These are phyloP conservation scores for Cenchrus fungigraminus DNA, from an alignment of 176 grass and related monocot genomes.

Conservation along the genomic window DNA sequence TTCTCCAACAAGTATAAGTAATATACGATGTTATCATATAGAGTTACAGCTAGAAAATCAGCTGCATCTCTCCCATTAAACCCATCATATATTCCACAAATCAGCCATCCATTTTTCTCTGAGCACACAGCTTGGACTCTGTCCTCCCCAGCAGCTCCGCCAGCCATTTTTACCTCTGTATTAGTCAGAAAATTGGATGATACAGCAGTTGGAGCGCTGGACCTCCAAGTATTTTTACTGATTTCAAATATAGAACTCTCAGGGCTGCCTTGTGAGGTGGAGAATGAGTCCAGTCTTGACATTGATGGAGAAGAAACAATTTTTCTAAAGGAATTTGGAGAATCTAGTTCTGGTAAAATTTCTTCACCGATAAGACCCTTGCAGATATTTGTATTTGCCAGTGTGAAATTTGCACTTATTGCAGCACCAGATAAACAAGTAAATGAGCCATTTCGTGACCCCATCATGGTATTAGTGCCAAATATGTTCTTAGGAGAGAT, in stretches of 20 bases:
- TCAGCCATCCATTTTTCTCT: conserved; percentile 95
- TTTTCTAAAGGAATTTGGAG: conserved; percentile 92
- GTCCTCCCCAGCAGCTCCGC: conserved; percentile 98
- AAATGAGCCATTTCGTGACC: conserved; percentile 77
- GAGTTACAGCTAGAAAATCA: conserved; percentile 91
- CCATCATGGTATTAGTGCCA: conserved; percentile 58
- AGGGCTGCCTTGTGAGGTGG: conserved; percentile 59
- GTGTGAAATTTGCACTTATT: conserved; percentile 94
- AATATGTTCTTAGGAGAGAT: conserved; percentile 47
- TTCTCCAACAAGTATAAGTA: conserved; percentile 80
- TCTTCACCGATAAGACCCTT: conserved; percentile 87
- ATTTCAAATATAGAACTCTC: conserved; percentile 63
- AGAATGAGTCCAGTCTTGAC: conserved; percentile 72
- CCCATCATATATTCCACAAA: conserved; percentile 98
- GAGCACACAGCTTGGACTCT: conserved; percentile 99
- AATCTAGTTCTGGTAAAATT: conserved; percentile 96
- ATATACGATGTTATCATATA: conserved; percentile 92
- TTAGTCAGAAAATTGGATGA: conserved; percentile 84
- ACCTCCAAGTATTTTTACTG: conserved; percentile 66
- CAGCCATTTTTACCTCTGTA: conserved; percentile 89
- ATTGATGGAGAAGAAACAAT: conserved; percentile 88
- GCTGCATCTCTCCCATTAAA: conserved; percentile 99
- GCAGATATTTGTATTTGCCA: conserved; percentile 98
- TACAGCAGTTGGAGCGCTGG: conserved; percentile 61
- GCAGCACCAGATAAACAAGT: conserved; percentile 96